These are phyloP conservation scores for Macadamia tetraphylla DNA, from an alignment of 164 flowering plant genomes.

Conservation along the genomic window DNA sequence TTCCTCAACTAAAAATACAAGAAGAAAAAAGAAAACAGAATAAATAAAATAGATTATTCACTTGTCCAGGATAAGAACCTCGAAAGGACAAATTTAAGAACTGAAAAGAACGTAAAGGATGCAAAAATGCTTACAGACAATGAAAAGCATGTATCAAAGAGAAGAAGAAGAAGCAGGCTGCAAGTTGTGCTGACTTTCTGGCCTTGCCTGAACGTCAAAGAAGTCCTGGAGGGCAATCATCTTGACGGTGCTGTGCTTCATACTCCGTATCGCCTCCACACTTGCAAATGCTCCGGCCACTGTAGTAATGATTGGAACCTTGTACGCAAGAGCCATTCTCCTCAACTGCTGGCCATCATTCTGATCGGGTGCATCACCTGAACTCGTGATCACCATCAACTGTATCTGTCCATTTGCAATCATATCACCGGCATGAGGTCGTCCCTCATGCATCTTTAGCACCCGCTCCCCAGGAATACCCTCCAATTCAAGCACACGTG, in stretches of 20 bases:
- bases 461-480: constrained; percentile 70
- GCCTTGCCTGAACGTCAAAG: constrained; percentile 27
- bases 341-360: constrained; percentile 76
- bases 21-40: background rate
- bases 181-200: constrained; percentile 23
- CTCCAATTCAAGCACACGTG: constrained; percentile 63
- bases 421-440: constrained; percentile 93
- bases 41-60: background rate
- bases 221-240: constrained; percentile 89
- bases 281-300: constrained; percentile 84
- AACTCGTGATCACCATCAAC: constrained; percentile 92
- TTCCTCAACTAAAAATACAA: no score
- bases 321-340: constrained; percentile 88
- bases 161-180: constrained; percentile 47
- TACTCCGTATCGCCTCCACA: constrained; percentile 69
- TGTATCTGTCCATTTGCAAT: constrained; percentile 80
- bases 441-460: constrained; percentile 88
- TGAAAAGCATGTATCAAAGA: background rate
- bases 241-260: constrained; percentile 51
- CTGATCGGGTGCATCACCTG: constrained; percentile 77
- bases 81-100: background rate
- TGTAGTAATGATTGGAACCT: constrained; percentile 82
- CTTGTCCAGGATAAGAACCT: background rate
- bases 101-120: background rate
- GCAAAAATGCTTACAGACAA: background rate